Conservation (phyloP, 2,329 filamentous ascomycete species). For the Alternaria consortialis region DNA sequence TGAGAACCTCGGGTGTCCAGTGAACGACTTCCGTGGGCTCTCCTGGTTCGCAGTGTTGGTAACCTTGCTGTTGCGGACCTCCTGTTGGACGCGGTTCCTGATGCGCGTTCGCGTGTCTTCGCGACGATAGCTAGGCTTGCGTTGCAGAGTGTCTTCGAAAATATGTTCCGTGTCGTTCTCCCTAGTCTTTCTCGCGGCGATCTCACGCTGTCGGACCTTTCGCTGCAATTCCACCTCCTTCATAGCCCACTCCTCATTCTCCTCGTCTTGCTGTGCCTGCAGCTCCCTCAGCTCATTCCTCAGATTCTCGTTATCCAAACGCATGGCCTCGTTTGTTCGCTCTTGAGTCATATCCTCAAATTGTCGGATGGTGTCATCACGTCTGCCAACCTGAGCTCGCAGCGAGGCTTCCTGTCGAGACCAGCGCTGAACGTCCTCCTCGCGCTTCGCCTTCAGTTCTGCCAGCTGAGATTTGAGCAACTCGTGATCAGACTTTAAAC, state of each 20-base stretch:
- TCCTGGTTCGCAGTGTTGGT: slow-evolving; percentile 30
- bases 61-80: slow-evolving; percentile 45
- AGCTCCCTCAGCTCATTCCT: slow-evolving; percentile 50
- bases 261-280: slow-evolving; percentile 46
- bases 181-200: slow-evolving; percentile 37
- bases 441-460: slow-evolving; percentile 75
- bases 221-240: slow-evolving; percentile 45
- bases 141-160: slow-evolving; percentile 30
- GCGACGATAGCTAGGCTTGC: slow-evolving; percentile 41
- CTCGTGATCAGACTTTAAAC: slow-evolving; percentile 76
- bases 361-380: slow-evolving; percentile 52
- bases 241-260: slow-evolving; percentile 44
- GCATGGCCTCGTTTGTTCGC: slow-evolving; percentile 51
- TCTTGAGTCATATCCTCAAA: slow-evolving; percentile 50
- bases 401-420: slow-evolving; percentile 43
- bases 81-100: slow-evolving; percentile 44
- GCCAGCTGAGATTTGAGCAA: slow-evolving; percentile 76
- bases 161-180: slow-evolving; percentile 36
- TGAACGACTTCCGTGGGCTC: slow-evolving; percentile 37
- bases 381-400: slow-evolving; percentile 44
- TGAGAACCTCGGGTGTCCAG: slow-evolving; percentile 31
- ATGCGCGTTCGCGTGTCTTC: slow-evolving; percentile 47
- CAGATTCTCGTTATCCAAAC: slow-evolving; percentile 53
- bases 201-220: slow-evolving; percentile 45
- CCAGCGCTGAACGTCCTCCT: slow-evolving; percentile 56